These are phyloP conservation scores for Daldinia grandis DNA, from an alignment of 495 filamentous ascomycete species.

Conservation along the genomic window DNA sequence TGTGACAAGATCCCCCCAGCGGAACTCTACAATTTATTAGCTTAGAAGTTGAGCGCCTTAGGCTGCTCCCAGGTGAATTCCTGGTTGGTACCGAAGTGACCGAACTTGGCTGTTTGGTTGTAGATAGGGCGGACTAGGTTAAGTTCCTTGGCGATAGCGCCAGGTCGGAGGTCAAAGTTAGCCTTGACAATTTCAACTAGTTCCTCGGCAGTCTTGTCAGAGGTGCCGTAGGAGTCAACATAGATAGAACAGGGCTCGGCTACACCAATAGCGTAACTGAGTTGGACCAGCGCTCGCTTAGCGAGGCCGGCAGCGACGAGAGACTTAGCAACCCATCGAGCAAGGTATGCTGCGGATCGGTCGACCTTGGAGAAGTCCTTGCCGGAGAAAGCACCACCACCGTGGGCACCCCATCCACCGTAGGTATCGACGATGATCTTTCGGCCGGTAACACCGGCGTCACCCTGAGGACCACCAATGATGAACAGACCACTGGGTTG, in stretches of 20 bases:
- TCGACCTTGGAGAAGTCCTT: slow-evolving; percentile 99
- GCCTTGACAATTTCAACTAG: slow-evolving; percentile 89
- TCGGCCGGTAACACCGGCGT: slow-evolving; percentile 97
- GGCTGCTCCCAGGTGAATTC: slow-evolving; percentile 97
- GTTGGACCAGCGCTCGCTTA: slow-evolving; percentile 92
- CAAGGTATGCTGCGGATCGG: slow-evolving; percentile 95
- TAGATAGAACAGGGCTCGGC: slow-evolving; percentile 93
- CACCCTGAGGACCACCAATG: slow-evolving; percentile 98
- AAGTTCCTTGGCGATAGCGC: slow-evolving; percentile 98
- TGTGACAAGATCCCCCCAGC: slow-evolving; percentile 42
- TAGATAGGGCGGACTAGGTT: slow-evolving; percentile 96
- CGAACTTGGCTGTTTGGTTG: slow-evolving; percentile 97
- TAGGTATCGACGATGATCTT: slow-evolving; percentile 99
- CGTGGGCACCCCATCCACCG: slow-evolving; percentile 99
- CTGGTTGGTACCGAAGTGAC: slow-evolving; percentile 98
- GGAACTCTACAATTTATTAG: slow-evolving; percentile 38
- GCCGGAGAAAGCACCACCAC: slow-evolving; percentile 99
- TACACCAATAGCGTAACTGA: slow-evolving; percentile 99
- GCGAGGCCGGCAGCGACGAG: slow-evolving; percentile 87
- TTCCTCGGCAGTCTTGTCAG: slow-evolving; percentile 75
- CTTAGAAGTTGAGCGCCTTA: slow-evolving; percentile 89
- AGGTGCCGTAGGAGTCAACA: slow-evolving; percentile 86
- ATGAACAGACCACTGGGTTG: slow-evolving; percentile 99
- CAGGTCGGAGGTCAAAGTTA: slow-evolving; percentile 97
- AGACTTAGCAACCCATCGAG: slow-evolving; percentile 98